A percentile compares a stretch with the other conserved stretches of the same genome.
Evolutionary conservation across 1,284 basidiomycete species (phyloP).

Genomic region (Inonotus hispidus): DNA sequence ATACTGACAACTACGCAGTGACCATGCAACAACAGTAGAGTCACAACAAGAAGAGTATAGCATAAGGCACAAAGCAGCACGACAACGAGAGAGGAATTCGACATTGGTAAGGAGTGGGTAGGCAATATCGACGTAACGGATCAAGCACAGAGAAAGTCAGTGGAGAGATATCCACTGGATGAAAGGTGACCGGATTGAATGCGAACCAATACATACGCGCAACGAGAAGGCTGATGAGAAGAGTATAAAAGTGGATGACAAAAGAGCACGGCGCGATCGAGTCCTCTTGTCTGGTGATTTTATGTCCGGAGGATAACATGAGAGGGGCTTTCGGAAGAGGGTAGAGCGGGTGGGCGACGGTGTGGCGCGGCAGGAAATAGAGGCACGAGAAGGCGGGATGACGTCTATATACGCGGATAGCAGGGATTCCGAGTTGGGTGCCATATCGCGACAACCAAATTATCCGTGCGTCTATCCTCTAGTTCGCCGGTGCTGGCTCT

Average conservation of each 20-base stretch:
- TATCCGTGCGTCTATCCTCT: slow-evolving; percentile 3
- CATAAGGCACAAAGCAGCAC: not conserved
- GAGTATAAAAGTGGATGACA: not conserved
- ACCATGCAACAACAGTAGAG: slow-evolving; percentile 3
- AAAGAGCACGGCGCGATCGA: slow-evolving; percentile 1
- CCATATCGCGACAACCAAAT: slow-evolving; percentile 3
- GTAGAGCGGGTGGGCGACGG: not conserved
- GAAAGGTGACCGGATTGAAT: not conserved
- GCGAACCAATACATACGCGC: slow-evolving; percentile 12
- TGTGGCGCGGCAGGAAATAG: not conserved
- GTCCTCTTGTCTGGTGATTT: not conserved
- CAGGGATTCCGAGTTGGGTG: not conserved
- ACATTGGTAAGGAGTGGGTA: not conserved
- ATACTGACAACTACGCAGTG: not conserved
- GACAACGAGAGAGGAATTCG: not conserved
- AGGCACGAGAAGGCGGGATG: not conserved
- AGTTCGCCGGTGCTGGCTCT: slow-evolving; percentile 9
- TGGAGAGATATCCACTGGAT: not conserved
- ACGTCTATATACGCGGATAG: not conserved
- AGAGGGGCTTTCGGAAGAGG: not conserved
- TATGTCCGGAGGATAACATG: not conserved
- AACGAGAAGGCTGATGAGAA: not conserved
- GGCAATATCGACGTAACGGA: too few relatives aligned
- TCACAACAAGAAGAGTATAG: not conserved
- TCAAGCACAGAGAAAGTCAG: not conserved